These are phyloP conservation scores for Alternaria sp. DNA, from an alignment of 2,329 filamentous ascomycete genomes.

Conservation along the genomic window DNA sequence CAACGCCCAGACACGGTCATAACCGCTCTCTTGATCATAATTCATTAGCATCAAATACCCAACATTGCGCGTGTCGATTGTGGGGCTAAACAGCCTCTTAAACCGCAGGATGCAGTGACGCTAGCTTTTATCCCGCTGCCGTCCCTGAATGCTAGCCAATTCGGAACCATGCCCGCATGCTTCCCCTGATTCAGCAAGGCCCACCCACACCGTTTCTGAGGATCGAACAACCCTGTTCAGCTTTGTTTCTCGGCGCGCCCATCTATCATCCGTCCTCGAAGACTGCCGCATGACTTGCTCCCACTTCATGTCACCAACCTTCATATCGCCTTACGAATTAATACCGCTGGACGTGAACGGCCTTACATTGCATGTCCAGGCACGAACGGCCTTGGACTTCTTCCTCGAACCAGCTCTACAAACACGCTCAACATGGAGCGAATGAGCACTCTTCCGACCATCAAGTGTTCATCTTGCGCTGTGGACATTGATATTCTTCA, in stretches of 20 bases:
- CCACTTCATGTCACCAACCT: constrained; percentile 36
- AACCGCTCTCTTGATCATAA: constrained; percentile 23
- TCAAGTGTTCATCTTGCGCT: constrained; percentile 52
- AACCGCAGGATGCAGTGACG: constrained; percentile 33
- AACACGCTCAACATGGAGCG: constrained; percentile 37
- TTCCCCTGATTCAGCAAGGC: constrained; percentile 42
- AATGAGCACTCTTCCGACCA: constrained; percentile 47
- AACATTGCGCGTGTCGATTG: constrained; percentile 45
- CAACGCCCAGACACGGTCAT: constrained; percentile 12
- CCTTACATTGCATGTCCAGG: constrained; percentile 8
- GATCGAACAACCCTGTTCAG: constrained; percentile 41
- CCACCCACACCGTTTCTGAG: constrained; percentile 33
- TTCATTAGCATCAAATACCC: constrained; percentile 39
- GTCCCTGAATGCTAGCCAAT: constrained; percentile 44
- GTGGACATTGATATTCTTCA: constrained; percentile 80
- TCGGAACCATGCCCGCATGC: constrained; percentile 43
- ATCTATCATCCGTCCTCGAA: constrained; percentile 33
- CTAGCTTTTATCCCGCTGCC: constrained; percentile 43
- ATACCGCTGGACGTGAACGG: constrained; percentile 27
- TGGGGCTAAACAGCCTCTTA: constrained; percentile 39
- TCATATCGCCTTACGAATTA: constrained; percentile 26
- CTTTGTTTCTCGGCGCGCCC: constrained; percentile 31
- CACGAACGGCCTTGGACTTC: constrained; percentile 15
- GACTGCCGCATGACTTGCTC: constrained; percentile 22
- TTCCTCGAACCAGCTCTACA: constrained; percentile 11